These are phyloP conservation scores for Malassezia arunalokei DNA, from an alignment of 1,284 basidiomycete genomes.

Conservation along the genomic window DNA sequence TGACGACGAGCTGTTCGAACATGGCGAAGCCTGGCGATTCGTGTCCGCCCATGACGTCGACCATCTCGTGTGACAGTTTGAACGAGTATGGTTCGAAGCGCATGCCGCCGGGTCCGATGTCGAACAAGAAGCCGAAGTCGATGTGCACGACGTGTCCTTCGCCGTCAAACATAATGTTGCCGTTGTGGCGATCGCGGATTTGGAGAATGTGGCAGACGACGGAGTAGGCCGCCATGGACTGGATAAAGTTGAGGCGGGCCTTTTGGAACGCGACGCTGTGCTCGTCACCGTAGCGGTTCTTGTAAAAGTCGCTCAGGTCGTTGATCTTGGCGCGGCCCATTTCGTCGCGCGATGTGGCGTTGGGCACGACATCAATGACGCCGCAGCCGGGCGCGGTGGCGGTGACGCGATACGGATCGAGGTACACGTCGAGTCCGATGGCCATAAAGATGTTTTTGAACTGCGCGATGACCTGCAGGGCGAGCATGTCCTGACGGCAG, in stretches of 20 bases:
- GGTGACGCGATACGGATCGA: slow-evolving; percentile 92
- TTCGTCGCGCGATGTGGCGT: slow-evolving; percentile 94
- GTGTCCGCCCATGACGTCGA: slow-evolving; percentile 87
- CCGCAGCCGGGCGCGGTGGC: slow-evolving; percentile 96
- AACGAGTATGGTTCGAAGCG: slow-evolving; percentile 57
- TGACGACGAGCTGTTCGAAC: slow-evolving; percentile 85
- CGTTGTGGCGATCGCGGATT: slow-evolving; percentile 94
- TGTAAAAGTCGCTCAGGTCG: slow-evolving; percentile 83
- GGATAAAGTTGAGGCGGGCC: slow-evolving; percentile 89
- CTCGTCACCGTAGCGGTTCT: slow-evolving; percentile 80
- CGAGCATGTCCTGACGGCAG: slow-evolving; percentile 92
- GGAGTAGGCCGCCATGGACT: slow-evolving; percentile 98
- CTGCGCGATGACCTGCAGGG: slow-evolving; percentile 95
- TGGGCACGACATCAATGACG: slow-evolving; percentile 96
- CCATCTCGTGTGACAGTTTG: slow-evolving; percentile 97
- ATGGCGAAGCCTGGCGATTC: slow-evolving; percentile 82
- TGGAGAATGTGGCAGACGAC: slow-evolving; percentile 96
- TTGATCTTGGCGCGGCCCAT: slow-evolving; percentile 99
- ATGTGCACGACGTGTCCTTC: slow-evolving; percentile 92
- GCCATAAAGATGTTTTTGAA: slow-evolving; percentile 91
- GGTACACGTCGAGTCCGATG: slow-evolving; percentile 77
- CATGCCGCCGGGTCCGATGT: slow-evolving; percentile 58
- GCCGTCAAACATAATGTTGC: slow-evolving; percentile 94
- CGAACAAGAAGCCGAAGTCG: slow-evolving; percentile 95
- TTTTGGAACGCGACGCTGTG: slow-evolving; percentile 82